phyloP scores from a whole-genome alignment of 2,329 filamentous ascomycete genomes.

The Cytospora paraplurivora region DNA sequence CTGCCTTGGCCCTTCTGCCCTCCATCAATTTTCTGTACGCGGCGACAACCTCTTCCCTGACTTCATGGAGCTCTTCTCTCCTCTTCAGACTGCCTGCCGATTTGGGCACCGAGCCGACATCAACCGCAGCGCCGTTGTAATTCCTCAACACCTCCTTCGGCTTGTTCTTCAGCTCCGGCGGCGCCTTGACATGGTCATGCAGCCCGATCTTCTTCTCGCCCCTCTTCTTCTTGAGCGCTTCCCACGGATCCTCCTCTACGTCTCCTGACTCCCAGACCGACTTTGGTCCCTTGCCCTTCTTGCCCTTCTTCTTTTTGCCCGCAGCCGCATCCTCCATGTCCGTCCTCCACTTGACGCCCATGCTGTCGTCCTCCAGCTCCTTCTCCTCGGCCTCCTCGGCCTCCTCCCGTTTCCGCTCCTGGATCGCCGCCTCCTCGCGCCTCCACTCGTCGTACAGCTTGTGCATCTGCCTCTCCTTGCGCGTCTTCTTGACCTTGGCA shows the following conservation, averaged over 20 bases:
- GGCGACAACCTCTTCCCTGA: conserved; percentile 71
- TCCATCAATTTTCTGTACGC: conserved; percentile 73
- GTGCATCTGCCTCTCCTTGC: conserved; percentile 82
- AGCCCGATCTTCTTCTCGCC: conserved; percentile 53
- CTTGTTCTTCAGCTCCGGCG: conserved; percentile 70
- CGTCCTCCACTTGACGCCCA: conserved; percentile 51
- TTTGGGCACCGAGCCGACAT: conserved; percentile 70
- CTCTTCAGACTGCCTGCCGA: conserved; percentile 69
- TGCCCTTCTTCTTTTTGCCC: conserved; percentile 48
- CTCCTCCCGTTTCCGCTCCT: conserved; percentile 67
- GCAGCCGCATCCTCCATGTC: conserved; percentile 44
- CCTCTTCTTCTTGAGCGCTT: conserved; percentile 67
- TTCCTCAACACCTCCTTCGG: conserved; percentile 64
- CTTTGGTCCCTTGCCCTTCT: conserved; percentile 44
- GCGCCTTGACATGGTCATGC: conserved; percentile 69
- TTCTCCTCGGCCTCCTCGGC: conserved; percentile 64
- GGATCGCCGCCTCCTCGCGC: conserved; percentile 64
- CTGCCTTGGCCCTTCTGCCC: conserved; percentile 42
- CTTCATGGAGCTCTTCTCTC: conserved; percentile 71
- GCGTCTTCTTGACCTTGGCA: conserved; percentile 70
- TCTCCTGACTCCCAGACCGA: conserved; percentile 47
- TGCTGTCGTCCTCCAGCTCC: conserved; percentile 62
- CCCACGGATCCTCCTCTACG: conserved; percentile 72
- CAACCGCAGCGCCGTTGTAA: conserved; percentile 63
- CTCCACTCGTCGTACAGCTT: conserved; percentile 79